Conservation (phyloP, 768 basidiomycete genomes). For the Cyclocybe cylindracea region DNA sequence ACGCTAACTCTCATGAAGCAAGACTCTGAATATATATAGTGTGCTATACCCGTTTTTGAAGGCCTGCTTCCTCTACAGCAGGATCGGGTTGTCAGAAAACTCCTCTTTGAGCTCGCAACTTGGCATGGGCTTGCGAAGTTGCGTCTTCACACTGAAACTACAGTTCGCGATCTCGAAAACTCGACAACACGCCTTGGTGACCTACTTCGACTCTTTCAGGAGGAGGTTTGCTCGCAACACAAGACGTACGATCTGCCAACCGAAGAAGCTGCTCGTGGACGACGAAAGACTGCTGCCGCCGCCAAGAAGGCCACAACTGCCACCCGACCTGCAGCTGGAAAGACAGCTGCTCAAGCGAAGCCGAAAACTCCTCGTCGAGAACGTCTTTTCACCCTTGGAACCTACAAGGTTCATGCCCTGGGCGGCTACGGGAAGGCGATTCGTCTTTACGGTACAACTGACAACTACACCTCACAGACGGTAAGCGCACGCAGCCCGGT, state of each 20-base stretch:
- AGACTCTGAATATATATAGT: constrained; percentile 18
- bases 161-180: constrained; percentile 15
- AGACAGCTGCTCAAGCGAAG: no score
- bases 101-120: constrained; percentile 27
- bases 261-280: constrained; percentile 25
- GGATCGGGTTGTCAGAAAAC: constrained; percentile 17
- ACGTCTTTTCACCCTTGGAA: constrained; percentile 15
- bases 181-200: constrained; percentile 23
- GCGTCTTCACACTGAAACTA: constrained; percentile 25
- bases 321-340: no score
- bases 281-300: no score
- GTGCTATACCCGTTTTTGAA: constrained; percentile 37
- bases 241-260: constrained; percentile 29
- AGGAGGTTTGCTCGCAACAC: constrained; percentile 17
- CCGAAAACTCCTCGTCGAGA: neutral
- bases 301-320: constrained; percentile 13
- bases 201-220: constrained; percentile 20
- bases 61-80: constrained; percentile 30
- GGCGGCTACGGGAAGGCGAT: constrained; percentile 18
- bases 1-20: neutral
- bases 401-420: constrained; percentile 23
- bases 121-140: constrained; percentile 40
- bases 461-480: constrained; percentile 13
- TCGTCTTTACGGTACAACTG: constrained; percentile 9
- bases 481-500: no score